Percentiles rank a stretch among this genome's conserved stretches.
These are phyloP conservation scores for Zygoascus hellenicus DNA, from an alignment of 1,139 yeast species.

Conservation along the genomic window DNA sequence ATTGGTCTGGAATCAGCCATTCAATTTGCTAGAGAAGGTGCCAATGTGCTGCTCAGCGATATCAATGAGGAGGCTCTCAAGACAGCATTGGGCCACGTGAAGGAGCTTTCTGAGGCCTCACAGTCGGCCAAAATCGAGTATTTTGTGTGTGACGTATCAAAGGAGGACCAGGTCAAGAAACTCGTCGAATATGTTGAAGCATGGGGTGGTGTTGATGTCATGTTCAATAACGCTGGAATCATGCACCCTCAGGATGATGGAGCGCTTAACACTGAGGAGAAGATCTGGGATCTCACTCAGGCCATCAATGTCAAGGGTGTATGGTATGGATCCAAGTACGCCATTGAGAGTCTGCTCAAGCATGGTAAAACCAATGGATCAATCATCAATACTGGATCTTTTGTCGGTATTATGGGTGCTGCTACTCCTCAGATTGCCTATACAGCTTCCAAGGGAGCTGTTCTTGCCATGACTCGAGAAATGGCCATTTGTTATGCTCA, in stretches of 20 bases:
- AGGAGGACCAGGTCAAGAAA: slow-evolving; percentile 33
- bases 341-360: slow-evolving; percentile 45
- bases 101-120: slow-evolving; percentile 21
- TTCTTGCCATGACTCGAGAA: slow-evolving; percentile 47
- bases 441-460: slow-evolving; percentile 40
- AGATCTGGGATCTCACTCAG: slow-evolving; percentile 47
- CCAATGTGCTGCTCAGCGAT: slow-evolving; percentile 59
- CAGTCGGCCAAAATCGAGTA: slow-evolving; percentile 25
- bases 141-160: slow-evolving; percentile 33
- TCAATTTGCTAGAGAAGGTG: slow-evolving; percentile 36
- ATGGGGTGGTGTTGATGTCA: slow-evolving; percentile 56
- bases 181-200: slow-evolving; percentile 33
- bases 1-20: slow-evolving; percentile 37
- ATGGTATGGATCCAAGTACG: slow-evolving; percentile 52
- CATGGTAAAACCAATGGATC: slow-evolving; percentile 45
- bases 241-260: slow-evolving; percentile 63
- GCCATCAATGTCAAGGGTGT: slow-evolving; percentile 53
- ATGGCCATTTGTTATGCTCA: slow-evolving; percentile 67
- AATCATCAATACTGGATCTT: slow-evolving; percentile 57
- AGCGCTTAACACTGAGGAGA: slow-evolving; percentile 36
- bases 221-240: slow-evolving; percentile 73
- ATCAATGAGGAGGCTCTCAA: slow-evolving; percentile 35
- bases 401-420: slow-evolving; percentile 49
- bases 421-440: slow-evolving; percentile 37
- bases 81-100: slow-evolving; percentile 30